phyloP scores from a whole-genome alignment of 2,329 filamentous ascomycete species.

The Sporothrix mexicana region DNA sequence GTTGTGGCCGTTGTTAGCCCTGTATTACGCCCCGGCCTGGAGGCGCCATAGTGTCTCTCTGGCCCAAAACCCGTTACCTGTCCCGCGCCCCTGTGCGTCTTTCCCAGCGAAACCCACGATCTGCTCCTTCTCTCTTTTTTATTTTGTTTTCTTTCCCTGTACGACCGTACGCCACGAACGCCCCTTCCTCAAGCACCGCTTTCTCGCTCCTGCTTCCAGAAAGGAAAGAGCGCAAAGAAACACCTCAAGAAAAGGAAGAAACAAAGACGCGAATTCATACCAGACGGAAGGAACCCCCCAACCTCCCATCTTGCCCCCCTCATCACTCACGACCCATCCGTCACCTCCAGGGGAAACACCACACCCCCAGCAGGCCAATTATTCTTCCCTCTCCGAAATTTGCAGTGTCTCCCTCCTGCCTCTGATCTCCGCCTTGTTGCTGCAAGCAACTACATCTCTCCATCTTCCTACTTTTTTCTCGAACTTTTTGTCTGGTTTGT shows the following conservation, averaged over 20 bases:
- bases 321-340: not conserved
- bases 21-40: too few species aligned
- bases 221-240: not conserved
- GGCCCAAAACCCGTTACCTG: not conserved
- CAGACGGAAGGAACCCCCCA: slow-evolving; percentile 6
- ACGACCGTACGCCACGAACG: not conserved
- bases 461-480: slow-evolving; percentile 4
- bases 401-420: not conserved
- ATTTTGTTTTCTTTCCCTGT: not conserved
- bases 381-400: slow-evolving; percentile 32
- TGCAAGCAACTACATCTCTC: slow-evolving; percentile 22
- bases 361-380: slow-evolving; percentile 15
- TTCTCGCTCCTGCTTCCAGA: not conserved
- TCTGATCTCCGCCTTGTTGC: slow-evolving; percentile 6
- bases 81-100: slow-evolving; percentile 11
- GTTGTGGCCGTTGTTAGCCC: not conserved
- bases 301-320: not conserved
- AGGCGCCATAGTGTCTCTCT: not conserved
- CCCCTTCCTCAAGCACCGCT: not conserved
- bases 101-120: slow-evolving; percentile 2
- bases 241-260: not conserved
- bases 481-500: slow-evolving; percentile 4
- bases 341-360: not conserved
- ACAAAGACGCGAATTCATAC: not conserved
- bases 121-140: slow-evolving; percentile 12